A percentile compares a stretch with the other conserved stretches of the same genome.
These are phyloP conservation scores for Euphrasia arctica DNA, from an alignment of 305 asterid species.

Conservation along the genomic window DNA sequence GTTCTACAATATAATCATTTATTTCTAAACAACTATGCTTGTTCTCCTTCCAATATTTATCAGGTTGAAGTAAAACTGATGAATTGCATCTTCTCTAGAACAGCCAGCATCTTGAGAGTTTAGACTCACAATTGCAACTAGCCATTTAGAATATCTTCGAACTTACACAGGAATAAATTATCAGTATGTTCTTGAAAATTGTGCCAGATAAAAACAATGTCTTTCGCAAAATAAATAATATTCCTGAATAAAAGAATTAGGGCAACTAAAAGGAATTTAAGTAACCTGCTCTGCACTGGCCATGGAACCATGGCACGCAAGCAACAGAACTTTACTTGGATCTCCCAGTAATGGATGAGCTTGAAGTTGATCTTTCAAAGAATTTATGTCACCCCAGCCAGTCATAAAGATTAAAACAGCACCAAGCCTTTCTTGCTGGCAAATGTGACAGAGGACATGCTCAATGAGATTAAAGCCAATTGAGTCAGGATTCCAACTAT, in stretches of 20 bases:
- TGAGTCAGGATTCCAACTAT: slow-evolving; percentile 97
- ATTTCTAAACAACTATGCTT: background rate
- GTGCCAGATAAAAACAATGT: slow-evolving; percentile 14
- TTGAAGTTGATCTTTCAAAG: slow-evolving; percentile 89
- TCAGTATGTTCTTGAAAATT: slow-evolving; percentile 10
- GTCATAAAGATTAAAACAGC: slow-evolving; percentile 96
- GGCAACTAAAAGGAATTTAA: slow-evolving; percentile 18
- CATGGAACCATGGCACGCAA: slow-evolving; percentile 99
- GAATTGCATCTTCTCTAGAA: background rate
- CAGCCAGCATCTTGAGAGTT: background rate
- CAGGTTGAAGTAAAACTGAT: background rate
- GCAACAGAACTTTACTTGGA: slow-evolving; percentile 79
- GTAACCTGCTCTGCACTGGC: slow-evolving; percentile 90
- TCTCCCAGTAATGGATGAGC: slow-evolving; percentile 89
- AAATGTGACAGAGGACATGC: slow-evolving; percentile 79
- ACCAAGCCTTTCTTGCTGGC: slow-evolving; percentile 86
- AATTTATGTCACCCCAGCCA: slow-evolving; percentile 99
- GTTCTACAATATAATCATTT: background rate
- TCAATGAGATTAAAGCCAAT: slow-evolving; percentile 96
- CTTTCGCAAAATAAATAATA: slow-evolving; percentile 15
- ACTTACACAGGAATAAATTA: slow-evolving; percentile 12
- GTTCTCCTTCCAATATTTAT: background rate
- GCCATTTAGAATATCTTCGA: slow-evolving; percentile 3
- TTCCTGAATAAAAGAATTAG: slow-evolving; percentile 14
- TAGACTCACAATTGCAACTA: slow-evolving; percentile 2